Evolutionary conservation across 495 filamentous ascomycete genomes (phyloP).

Genomic region (Neurospora sp.): DNA sequence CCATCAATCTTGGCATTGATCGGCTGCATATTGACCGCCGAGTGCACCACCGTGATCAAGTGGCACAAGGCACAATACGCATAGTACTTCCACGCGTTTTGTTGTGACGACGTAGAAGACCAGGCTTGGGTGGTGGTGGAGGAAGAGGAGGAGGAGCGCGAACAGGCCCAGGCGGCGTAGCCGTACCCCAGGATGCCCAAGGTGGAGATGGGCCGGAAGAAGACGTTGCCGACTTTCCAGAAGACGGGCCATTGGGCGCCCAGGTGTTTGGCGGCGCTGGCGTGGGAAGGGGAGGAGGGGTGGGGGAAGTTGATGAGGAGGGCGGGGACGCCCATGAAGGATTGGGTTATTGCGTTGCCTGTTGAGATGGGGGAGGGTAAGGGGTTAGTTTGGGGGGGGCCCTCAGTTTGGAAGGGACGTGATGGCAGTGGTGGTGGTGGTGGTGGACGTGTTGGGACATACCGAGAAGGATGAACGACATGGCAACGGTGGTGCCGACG

Average conservation of each 20-base stretch:
- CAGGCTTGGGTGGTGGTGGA: background rate
- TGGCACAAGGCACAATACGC: conserved; percentile 30
- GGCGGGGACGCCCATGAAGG: conserved; percentile 40
- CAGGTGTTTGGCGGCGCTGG: conserved; percentile 29
- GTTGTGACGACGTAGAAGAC: background rate
- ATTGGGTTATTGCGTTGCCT: conserved; percentile 44
- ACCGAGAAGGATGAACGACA: conserved; percentile 38
- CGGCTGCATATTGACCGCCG: conserved; percentile 41
- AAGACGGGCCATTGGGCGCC: conserved; percentile 37
- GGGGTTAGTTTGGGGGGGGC: background rate
- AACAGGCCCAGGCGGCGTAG: conserved; percentile 24
- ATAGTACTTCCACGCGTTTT: conserved; percentile 31
- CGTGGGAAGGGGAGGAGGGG: conserved; percentile 27
- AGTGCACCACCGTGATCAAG: conserved; percentile 34
- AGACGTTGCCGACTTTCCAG: conserved; percentile 36
- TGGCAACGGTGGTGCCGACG: conserved; percentile 27
- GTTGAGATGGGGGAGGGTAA: background rate
- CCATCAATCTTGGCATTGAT: conserved; percentile 36
- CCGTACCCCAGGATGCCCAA: conserved; percentile 37
- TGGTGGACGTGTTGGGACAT: background rate
- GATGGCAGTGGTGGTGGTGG: too few species aligned
- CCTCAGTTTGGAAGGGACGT: too few species aligned
- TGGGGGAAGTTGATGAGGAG: conserved; percentile 37
- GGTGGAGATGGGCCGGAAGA: conserved; percentile 40
- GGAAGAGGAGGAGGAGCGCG: conserved; percentile 5